Base-by-base conservation (phyloP, 441 rosid species). In the Erodium trifolium region DNA sequence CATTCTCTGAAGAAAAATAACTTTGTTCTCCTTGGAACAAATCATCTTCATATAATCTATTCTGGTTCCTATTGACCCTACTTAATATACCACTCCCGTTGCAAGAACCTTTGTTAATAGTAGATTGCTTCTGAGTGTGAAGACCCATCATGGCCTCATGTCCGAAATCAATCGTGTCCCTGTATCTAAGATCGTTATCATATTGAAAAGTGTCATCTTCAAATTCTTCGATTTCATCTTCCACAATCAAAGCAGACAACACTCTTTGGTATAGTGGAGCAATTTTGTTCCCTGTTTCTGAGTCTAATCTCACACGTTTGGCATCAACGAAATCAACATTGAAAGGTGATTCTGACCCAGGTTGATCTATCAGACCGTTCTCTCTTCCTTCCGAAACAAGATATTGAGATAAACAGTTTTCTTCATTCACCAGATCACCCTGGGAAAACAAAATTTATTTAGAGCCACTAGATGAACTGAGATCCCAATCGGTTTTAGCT, bases 191-290 rank as follows among this genome's bases (percentile, higher is more conserved):
- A 75, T 86, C 89, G 43, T 84, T 75, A 72, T 89, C 97, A 67
- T 90, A 84, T 76, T 87, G 91, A 76, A 87, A 85, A 62, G 88
- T 69, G 47, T 71, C 80, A 57, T 81, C 84, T 76, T 68, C 78
- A 71, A 78, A 68, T 76, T 82, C 88, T 31, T 81, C 98, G 71
- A 78, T 76, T 71, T 92, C 99, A 74, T 95, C 99, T 83, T 95
- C 98, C 77, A 88, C 94, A 68, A 95, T 92, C 76, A 95, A 80
- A 70, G 99, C 94, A 71, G 98, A 89, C 71, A 95, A 91, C 67
- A 92, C 87, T 80, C 99, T 85, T 79, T 88, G 91, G 85, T 83
- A 92, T 70, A 90, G 73, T 57, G 98, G 90, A 76, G 85, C 81
- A 70, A 72, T 82, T 79, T 85, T 88, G 65, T 79, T 87, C 74